Conservation (phyloP, 345 rosid genomes). For the Kernera saxatilis region DNA sequence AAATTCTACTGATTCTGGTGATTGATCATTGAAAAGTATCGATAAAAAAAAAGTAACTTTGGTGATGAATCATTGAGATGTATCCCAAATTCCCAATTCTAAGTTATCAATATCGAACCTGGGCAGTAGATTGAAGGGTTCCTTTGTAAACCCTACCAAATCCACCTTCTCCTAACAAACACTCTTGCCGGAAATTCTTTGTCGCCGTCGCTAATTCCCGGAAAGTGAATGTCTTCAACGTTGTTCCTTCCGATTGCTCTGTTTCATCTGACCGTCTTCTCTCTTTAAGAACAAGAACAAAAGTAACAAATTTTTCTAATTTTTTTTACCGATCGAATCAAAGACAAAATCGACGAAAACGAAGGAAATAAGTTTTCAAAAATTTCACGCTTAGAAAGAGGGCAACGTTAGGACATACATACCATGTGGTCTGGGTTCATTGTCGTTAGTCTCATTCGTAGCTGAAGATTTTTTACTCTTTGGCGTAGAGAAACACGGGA, state of each 20-base stretch:
- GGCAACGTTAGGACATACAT: background rate
- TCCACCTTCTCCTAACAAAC: slow-evolving; percentile 76
- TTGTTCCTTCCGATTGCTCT: slow-evolving; percentile 7
- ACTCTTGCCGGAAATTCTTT: slow-evolving; percentile 63
- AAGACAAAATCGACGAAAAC: background rate
- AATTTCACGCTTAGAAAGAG: background rate
- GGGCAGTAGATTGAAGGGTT: slow-evolving; percentile 45
- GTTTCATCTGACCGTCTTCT: background rate
- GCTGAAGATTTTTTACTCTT: slow-evolving; percentile 32
- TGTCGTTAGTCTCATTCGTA: slow-evolving; percentile 9
- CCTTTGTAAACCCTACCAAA: slow-evolving; percentile 80
- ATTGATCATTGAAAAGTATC: no score
- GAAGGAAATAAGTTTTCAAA: background rate
- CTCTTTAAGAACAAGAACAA: slow-evolving; percentile 14
- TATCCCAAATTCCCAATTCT: background rate
- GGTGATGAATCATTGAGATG: background rate
- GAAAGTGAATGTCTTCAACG: slow-evolving; percentile 35
- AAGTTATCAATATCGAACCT: slow-evolving; percentile 33
- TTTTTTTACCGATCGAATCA: background rate
- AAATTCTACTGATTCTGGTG: background rate
- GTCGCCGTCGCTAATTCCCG: slow-evolving; percentile 76
- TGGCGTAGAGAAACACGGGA: slow-evolving; percentile 53
- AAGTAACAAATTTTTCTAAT: no score
- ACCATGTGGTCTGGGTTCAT: slow-evolving; percentile 16
- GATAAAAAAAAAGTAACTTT: no score